Percentiles rank a stretch among this genome's conserved stretches.
phyloP scores from a whole-genome alignment of 2,329 filamentous ascomycete species.

The Cytospora schulzeri region DNA sequence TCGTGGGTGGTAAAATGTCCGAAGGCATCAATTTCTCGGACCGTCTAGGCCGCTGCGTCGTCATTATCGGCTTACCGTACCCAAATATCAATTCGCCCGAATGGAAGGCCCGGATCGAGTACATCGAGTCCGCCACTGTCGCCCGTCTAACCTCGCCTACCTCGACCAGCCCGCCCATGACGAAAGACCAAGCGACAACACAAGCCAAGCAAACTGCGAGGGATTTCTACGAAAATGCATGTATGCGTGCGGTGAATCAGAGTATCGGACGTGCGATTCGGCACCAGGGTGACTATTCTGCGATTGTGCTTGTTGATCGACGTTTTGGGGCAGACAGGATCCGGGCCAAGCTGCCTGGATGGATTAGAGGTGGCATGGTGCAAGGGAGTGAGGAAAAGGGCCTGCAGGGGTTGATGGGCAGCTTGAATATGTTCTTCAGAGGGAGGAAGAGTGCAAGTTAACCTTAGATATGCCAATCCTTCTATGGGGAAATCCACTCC shows the following conservation, averaged over 20 bases:
- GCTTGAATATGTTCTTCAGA: slow-evolving; percentile 60
- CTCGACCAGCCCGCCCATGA: slow-evolving; percentile 14
- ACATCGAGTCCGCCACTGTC: slow-evolving; percentile 68
- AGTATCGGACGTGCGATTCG: slow-evolving; percentile 91
- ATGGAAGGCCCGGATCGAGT: slow-evolving; percentile 89
- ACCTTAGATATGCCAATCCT: no score
- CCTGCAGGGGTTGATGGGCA: slow-evolving; percentile 61
- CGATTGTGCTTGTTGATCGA: slow-evolving; percentile 81
- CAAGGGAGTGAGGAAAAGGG: slow-evolving; percentile 50
- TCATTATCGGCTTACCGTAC: slow-evolving; percentile 91
- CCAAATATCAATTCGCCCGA: slow-evolving; percentile 87
- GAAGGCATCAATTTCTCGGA: slow-evolving; percentile 99
- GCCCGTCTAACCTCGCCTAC: slow-evolving; percentile 36
- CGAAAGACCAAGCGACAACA: slow-evolving; percentile 37
- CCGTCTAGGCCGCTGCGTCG: slow-evolving; percentile 80
- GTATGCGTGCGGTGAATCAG: slow-evolving; percentile 97
- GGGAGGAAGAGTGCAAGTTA: slow-evolving; percentile 44
- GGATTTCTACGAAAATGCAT: slow-evolving; percentile 91
- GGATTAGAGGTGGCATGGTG: slow-evolving; percentile 77
- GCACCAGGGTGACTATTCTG: slow-evolving; percentile 85
- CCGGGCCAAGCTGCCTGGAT: slow-evolving; percentile 77
- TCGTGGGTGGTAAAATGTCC: slow-evolving; percentile 91
- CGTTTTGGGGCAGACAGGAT: slow-evolving; percentile 77
- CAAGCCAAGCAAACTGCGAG: slow-evolving; percentile 61
- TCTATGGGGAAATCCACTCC: no score